A percentile compares a stretch with the other conserved stretches of the same genome.
Evolutionary conservation across 495 filamentous ascomycete genomes (phyloP).

Genomic region (Talaromyces proteolyticus): DNA sequence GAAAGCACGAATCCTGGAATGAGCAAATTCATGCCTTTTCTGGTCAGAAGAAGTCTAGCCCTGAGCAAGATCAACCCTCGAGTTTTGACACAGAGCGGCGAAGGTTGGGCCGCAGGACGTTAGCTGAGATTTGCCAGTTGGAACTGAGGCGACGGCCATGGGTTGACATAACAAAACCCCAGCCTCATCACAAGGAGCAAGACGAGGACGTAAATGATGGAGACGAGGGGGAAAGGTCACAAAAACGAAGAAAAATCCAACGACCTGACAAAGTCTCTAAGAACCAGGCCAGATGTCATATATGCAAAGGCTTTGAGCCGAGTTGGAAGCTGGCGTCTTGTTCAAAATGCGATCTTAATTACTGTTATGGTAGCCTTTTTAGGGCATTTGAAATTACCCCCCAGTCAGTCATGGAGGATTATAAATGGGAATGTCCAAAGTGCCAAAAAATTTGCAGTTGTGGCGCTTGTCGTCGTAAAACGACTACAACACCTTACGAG

Average conservation of each 20-base stretch:
- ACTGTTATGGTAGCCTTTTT: slow-evolving; percentile 86
- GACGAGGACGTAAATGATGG: slow-evolving; percentile 20
- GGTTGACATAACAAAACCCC: slow-evolving; percentile 47
- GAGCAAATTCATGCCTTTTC: slow-evolving; percentile 64
- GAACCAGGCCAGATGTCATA: slow-evolving; percentile 60
- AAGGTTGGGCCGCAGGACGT: slow-evolving; percentile 59
- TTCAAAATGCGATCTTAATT: slow-evolving; percentile 62
- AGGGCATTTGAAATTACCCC: slow-evolving; percentile 86
- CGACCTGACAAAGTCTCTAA: slow-evolving; percentile 35
- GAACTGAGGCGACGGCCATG: slow-evolving; percentile 69
- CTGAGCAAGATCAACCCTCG: slow-evolving; percentile 51
- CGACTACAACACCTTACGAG: slow-evolving; percentile 62
- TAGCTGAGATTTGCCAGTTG: slow-evolving; percentile 87
- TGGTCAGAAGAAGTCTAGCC: slow-evolving; percentile 49
- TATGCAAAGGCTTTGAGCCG: slow-evolving; percentile 68
- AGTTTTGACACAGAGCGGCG: slow-evolving; percentile 59
- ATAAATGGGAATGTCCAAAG: slow-evolving; percentile 80
- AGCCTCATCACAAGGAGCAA: slow-evolving; percentile 7
- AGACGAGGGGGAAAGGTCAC: slow-evolving; percentile 31
- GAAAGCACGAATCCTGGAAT: slow-evolving; percentile 80
- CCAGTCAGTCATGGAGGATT: slow-evolving; percentile 66
- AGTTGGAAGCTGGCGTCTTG: slow-evolving; percentile 79
- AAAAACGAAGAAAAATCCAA: slow-evolving; percentile 42
- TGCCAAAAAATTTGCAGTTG: slow-evolving; percentile 83
- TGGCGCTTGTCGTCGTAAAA: slow-evolving; percentile 59